Percentiles rank a stretch among this genome's conserved stretches.
These are phyloP conservation scores for Allium fistulosum DNA, from an alignment of 106 monocot species.

Conservation along the genomic window DNA sequence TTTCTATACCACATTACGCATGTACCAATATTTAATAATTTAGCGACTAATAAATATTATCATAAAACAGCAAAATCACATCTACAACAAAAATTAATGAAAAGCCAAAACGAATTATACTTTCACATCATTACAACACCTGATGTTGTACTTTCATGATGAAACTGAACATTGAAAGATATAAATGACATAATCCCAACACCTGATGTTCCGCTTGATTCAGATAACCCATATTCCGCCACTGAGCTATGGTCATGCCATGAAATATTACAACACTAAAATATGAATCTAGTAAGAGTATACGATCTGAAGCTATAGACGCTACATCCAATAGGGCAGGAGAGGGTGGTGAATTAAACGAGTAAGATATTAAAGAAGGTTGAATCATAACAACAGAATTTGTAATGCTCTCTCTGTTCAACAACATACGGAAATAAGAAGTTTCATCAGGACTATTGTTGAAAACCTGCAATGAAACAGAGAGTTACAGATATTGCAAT, in stretches of 20 bases:
- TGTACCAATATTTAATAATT: no score
- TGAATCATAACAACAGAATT: conserved; percentile 98
- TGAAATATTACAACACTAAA: conserved; percentile 99
- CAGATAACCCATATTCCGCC: conserved; percentile 97
- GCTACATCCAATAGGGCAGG: conserved; percentile 90
- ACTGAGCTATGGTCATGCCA: conserved; percentile 95
- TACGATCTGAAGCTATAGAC: conserved; percentile 80
- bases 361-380: conserved; percentile 81
- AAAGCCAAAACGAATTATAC: no score
- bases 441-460: conserved; percentile 99
- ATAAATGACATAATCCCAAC: conserved; percentile 36
- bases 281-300: conserved; percentile 94
- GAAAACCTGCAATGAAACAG: conserved; percentile 63
- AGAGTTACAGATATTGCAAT: not conserved
- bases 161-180: no score
- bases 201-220: conserved; percentile 98
- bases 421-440: conserved; percentile 91
- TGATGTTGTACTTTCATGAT: no score
- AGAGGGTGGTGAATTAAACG: conserved; percentile 71
- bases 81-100: no score
- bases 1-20: no score
- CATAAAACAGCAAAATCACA: no score
- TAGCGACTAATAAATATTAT: no score
- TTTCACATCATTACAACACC: no score
- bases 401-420: conserved; percentile 83